phyloP scores from a whole-genome alignment of 352 stramenopile species.

The Globisporangium paroecandrum region DNA sequence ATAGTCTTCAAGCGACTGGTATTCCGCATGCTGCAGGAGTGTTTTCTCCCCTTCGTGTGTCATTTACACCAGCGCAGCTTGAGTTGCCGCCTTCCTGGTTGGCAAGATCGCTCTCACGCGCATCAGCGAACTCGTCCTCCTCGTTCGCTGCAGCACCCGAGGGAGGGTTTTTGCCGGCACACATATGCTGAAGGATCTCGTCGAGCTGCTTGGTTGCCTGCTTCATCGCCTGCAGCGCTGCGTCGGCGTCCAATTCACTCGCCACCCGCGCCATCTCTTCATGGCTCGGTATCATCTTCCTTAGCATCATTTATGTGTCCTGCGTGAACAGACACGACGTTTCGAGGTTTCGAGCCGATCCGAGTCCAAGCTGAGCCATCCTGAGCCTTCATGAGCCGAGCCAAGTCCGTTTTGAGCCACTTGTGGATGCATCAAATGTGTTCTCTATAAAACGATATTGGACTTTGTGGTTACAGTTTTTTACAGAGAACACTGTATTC shows the following conservation, averaged over 20 bases:
- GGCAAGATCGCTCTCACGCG: neutral
- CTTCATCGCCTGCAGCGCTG: constrained; percentile 27
- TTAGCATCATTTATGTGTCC: too few relatives aligned
- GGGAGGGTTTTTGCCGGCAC: constrained; percentile 9
- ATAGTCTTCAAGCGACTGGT: neutral
- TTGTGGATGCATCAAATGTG: too few relatives aligned
- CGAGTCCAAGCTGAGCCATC: neutral
- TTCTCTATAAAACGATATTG: neutral
- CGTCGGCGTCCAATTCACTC: neutral
- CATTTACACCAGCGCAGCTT: neutral
- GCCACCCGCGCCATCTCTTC: neutral
- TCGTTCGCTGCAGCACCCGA: neutral
- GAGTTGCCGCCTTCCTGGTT: neutral
- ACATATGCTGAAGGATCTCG: constrained; percentile 48
- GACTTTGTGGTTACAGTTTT: too few relatives aligned
- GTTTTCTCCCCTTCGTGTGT: neutral
- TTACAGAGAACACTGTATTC: too few relatives aligned
- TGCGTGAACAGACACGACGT: neutral
- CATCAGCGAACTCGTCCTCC: constrained; percentile 8
- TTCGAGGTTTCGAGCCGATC: constrained; percentile 5
- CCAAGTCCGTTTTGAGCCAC: neutral
- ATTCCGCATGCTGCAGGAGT: neutral
- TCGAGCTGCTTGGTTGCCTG: constrained; percentile 32
- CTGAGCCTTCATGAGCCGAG: neutral
- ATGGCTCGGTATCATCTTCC: neutral